Evolutionary conservation across 2,329 filamentous ascomycete genomes (phyloP), one percentile per base, ranked within the genome.

Genomic region (Acephala macrosclerotiorum): DNA sequence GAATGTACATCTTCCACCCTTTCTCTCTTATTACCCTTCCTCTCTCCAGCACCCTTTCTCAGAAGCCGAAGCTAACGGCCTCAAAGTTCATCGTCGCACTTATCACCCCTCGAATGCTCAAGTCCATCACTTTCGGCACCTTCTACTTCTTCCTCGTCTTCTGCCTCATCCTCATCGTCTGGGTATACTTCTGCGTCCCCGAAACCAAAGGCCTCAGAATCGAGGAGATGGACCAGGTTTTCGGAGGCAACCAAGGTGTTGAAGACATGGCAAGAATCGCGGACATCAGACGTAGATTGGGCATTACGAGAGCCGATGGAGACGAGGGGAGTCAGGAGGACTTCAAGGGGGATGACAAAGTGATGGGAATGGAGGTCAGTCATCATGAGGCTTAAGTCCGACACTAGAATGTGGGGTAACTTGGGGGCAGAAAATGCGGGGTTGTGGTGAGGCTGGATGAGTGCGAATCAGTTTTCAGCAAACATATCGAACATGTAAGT

Each of bases 191-290:
- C 74, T 80, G 81, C 61, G 74, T 85, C 33, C 82, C 83, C 0
- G 82, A 85, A 73, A 82, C 83, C 18, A 84, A 84, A 69, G 82
- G 82, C 60, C 75, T 83, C 25, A 79, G 79, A 16, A 78, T 85
- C 18, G 83, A 85, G 68, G 80, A 78, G 26, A 83, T 84, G 77
- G 83, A 85, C 64, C 77, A 78, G 11, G 75, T 85, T 20, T 85
- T 85, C 65, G 74, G 75, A 45, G 79, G 79, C 60, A 75, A 76
- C 5, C 76, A 76, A 0, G 78, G 78, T 2, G 76, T 73, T 18
- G 69, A 72, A 61, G 76, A 74, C 61, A 35, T 55, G 51, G 14
- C 11, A 7, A 18, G 51, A 20, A 55, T 55, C 25, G 51, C 22
- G 51, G 51, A 55, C 25, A 55, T 55, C 22, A 33, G 26, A n/a